These are phyloP conservation scores for Fusarium palustre DNA, from an alignment of 2,329 filamentous ascomycete genomes.

Conservation along the genomic window DNA sequence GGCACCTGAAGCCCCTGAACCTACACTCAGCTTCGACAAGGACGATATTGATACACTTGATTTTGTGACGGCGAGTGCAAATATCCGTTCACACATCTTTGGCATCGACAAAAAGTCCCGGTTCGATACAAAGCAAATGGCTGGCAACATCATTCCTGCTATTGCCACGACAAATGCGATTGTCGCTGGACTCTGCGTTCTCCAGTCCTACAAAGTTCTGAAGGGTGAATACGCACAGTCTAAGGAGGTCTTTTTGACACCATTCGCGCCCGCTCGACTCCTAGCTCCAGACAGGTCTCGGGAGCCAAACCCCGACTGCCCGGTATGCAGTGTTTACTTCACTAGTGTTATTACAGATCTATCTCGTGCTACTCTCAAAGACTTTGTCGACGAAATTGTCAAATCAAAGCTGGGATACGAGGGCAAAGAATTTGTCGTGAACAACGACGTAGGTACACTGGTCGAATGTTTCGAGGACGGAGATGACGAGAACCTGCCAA, in stretches of 20 bases:
- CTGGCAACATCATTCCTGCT: slow-evolving; percentile 97
- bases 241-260: slow-evolving; percentile 87
- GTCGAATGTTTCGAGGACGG: slow-evolving; percentile 72
- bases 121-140: slow-evolving; percentile 99
- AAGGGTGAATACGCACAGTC: slow-evolving; percentile 75
- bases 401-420: slow-evolving; percentile 78
- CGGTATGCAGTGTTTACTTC: slow-evolving; percentile 82
- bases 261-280: slow-evolving; percentile 68
- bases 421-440: slow-evolving; percentile 81
- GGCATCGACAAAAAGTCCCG: slow-evolving; percentile 88
- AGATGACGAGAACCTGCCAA: slow-evolving; percentile 86
- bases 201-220: slow-evolving; percentile 93
- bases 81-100: slow-evolving; percentile 89
- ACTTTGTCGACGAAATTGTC: slow-evolving; percentile 82
- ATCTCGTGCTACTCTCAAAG: slow-evolving; percentile 77
- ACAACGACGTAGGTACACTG: slow-evolving; percentile 78
- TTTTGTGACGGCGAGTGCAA: slow-evolving; percentile 91
- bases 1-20: slow-evolving; percentile 63
- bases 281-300: slow-evolving; percentile 68
- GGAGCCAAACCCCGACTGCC: slow-evolving; percentile 82
- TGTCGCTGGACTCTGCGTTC: slow-evolving; percentile 89
- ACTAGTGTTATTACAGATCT: slow-evolving; percentile 75
- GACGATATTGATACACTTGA: slow-evolving; percentile 95
- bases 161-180: slow-evolving; percentile 99
- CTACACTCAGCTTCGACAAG: slow-evolving; percentile 91